These are phyloP conservation scores for Verticillium klebahnii DNA, from an alignment of 2,329 filamentous ascomycete genomes.

Conservation along the genomic window DNA sequence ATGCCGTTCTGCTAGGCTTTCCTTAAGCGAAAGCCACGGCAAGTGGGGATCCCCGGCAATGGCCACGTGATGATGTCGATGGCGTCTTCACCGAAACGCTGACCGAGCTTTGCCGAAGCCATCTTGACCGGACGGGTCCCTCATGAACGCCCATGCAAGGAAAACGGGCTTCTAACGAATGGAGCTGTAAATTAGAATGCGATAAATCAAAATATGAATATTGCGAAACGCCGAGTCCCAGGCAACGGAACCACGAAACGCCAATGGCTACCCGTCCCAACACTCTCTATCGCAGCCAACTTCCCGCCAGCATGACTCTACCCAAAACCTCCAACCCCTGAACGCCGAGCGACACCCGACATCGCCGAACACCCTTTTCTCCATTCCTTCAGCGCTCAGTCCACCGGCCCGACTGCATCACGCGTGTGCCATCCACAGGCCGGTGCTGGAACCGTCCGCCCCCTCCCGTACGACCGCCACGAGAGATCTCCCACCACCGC, in stretches of 20 bases:
- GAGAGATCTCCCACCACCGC: neutral
- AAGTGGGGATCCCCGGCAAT: neutral
- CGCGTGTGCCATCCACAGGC: neutral
- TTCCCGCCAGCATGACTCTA: neutral
- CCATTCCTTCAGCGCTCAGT: neutral
- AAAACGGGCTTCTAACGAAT: too few species aligned
- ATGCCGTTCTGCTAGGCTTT: neutral
- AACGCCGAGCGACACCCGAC: neutral
- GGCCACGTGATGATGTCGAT: neutral
- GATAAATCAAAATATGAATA: too few species aligned
- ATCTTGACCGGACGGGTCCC: too few species aligned
- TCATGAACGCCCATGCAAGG: too few species aligned
- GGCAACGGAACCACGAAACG: neutral
- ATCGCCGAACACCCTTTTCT: neutral
- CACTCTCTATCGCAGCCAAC: neutral
- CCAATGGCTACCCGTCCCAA: neutral
- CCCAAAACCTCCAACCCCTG: neutral
- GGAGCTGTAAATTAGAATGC: too few species aligned
- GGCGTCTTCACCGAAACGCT: neutral
- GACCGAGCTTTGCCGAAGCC: neutral
- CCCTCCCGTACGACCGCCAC: neutral
- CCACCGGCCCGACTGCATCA: neutral
- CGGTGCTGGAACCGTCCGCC: neutral
- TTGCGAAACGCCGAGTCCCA: too few species aligned
- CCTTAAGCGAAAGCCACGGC: neutral